Evolutionary conservation across 768 basidiomycete genomes (phyloP), one percentile per base, ranked within the genome.

Genomic region (Suillus weaverae): DNA sequence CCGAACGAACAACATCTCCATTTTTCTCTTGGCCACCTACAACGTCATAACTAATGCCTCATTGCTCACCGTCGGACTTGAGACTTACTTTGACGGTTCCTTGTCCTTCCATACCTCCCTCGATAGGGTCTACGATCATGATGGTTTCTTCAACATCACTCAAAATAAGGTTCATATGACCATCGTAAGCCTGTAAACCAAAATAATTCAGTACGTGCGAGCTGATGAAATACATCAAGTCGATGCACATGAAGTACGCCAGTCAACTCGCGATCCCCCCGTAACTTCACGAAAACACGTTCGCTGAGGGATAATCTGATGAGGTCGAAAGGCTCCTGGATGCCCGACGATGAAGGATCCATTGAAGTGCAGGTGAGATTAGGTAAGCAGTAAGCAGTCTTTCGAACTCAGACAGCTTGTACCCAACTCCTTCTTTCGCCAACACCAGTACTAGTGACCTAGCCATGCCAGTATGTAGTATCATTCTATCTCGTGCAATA

Each of bases 131-230:
- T n/a, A 98, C 94, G 67, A 97, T 84, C 87, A 96, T 92, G 67
- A 99, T 94, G 3, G 91, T 95, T 80, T 99, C 97, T 74, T 98
- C 97, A 18, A 98, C 97, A 73, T 98, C 94, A 71, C 94, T 95
- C 70, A 99, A 83, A 67, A 99, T 97, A 71, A 99, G 84, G 77
- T 99, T 99, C 97, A 99, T 99, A 78, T 99, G 97, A n/a, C 96
- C 97, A 80, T 99, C 97, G 73, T 99, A 99, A 26, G 97, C 97
- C 97, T 99, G 72, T 14, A 69, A 66, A 60, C 60, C 64, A 35
- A 68, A 32, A 64, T 66, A 9, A 61, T 62, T 44, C 62, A 64
- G 67, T 62, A 61, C 22, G 43, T 57, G 61, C 55, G 63, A 38
- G 60, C 43, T 32, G 26, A 51, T 48, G 41, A 48, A 54, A 36